Conservation (phyloP, 495 filamentous ascomycete genomes). For the Neurospora pannonica region DNA sequence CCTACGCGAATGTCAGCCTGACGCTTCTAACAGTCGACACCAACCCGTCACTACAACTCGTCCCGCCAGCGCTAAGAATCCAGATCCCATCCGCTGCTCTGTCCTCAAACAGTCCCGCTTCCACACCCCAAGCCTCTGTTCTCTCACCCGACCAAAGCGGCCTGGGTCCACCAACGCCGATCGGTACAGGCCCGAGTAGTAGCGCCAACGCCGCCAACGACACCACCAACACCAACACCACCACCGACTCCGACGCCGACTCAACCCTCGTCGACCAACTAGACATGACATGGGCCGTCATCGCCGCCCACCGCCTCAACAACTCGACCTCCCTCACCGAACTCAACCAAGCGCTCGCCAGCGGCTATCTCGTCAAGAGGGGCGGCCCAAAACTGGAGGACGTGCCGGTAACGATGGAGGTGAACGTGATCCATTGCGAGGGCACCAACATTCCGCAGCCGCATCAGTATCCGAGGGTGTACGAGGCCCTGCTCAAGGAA, state of each 20-base stretch:
- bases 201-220: neutral
- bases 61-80: constrained; percentile 40
- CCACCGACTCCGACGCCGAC: constrained; percentile 54
- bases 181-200: constrained; percentile 16
- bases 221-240: neutral
- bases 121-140: constrained; percentile 47
- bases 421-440: constrained; percentile 56
- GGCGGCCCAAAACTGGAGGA: constrained; percentile 52
- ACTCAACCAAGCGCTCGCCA: constrained; percentile 54
- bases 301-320: constrained; percentile 63
- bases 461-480: constrained; percentile 28
- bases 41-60: constrained; percentile 54
- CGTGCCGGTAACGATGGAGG: constrained; percentile 51
- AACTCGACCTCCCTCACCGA: constrained; percentile 54
- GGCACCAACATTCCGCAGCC: constrained; percentile 16
- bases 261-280: constrained; percentile 64
- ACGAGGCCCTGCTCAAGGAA: constrained; percentile 59
- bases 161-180: constrained; percentile 37
- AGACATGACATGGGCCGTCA: constrained; percentile 74
- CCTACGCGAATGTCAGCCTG: constrained; percentile 41
- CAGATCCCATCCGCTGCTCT: constrained; percentile 24
- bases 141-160: constrained; percentile 47
- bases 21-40: constrained; percentile 58
- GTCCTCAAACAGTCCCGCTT: constrained; percentile 44
- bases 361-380: constrained; percentile 71